Conservation (phyloP, 805 yeast genomes). For the Cyberlindnera sargentensis region DNA sequence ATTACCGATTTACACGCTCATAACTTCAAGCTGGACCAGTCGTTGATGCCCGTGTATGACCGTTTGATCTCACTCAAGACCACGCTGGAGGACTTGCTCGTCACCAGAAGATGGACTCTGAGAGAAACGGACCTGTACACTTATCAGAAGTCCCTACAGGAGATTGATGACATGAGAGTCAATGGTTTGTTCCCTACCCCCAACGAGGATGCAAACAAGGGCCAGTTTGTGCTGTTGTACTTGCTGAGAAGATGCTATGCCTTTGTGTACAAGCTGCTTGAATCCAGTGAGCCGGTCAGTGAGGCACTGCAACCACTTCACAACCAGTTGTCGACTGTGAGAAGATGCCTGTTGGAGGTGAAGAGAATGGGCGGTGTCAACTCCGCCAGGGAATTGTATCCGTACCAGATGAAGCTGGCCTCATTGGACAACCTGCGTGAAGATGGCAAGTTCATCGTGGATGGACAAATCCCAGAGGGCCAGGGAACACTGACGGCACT, state of each 20-base stretch:
- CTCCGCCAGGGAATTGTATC: conserved; percentile 84
- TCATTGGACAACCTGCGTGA: conserved; percentile 78
- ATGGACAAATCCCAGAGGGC: conserved; percentile 92
- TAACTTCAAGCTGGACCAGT: conserved; percentile 36
- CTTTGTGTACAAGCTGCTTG: conserved; percentile 78
- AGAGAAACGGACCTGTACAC: conserved; percentile 90
- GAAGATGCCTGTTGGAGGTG: conserved; percentile 83
- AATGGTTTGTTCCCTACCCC: conserved; percentile 45
- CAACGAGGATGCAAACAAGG: conserved; percentile 31
- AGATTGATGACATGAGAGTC: conserved; percentile 66
- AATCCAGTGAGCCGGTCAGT: conserved; percentile 90
- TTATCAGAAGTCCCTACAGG: conserved; percentile 68
- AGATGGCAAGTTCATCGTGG: conserved; percentile 90
- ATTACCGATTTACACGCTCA: conserved; percentile 57
- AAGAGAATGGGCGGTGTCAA: conserved; percentile 90
- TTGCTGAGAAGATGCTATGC: conserved; percentile 88
- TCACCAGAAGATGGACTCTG: conserved; percentile 96
- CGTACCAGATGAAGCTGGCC: conserved; percentile 91
- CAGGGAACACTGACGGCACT: conserved; percentile 93
- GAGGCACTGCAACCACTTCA: conserved; percentile 92
- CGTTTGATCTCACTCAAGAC: conserved; percentile 59
- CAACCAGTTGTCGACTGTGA: conserved; percentile 87
- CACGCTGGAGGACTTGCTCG: conserved; percentile 71
- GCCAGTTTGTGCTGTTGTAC: conserved; percentile 61
- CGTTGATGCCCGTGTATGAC: conserved; percentile 54